A percentile compares a stretch with the other conserved stretches of the same genome.
Evolutionary conservation across 140 eudicot species (phyloP).

Genomic region (Cichorium intybus): DNA sequence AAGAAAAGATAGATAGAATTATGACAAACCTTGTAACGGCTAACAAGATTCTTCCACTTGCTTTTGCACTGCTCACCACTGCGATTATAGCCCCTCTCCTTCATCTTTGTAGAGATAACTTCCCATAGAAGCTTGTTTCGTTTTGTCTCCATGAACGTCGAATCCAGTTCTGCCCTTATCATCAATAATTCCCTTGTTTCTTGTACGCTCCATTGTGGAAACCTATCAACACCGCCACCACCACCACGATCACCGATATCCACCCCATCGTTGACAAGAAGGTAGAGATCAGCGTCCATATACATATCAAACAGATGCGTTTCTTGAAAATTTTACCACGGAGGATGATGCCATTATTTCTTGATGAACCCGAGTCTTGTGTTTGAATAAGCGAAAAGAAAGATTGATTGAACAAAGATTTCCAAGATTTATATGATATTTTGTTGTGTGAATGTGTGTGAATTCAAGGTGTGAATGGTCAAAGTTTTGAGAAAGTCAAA

Average conservation of each 20-base stretch:
- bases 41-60: conserved; percentile 95
- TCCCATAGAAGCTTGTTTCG: conserved; percentile 88
- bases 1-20: background rate
- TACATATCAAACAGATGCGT: background rate
- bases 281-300: conserved; percentile 39
- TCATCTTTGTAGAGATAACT: conserved; percentile 65
- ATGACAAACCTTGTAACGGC: conserved; percentile 67
- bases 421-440: conserved; percentile 21
- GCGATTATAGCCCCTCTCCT: conserved; percentile 72
- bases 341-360: background rate
- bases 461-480: conserved; percentile 9
- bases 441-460: background rate
- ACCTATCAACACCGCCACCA: conserved; percentile 48
- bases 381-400: conserved; percentile 4
- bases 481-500: background rate
- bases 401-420: conserved; percentile 9
- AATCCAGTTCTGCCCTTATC: conserved; percentile 73
- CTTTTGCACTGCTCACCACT: conserved; percentile 93
- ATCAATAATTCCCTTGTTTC: conserved; percentile 79
- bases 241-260: conserved; percentile 1
- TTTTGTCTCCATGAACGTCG: conserved; percentile 76
- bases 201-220: conserved; percentile 90
- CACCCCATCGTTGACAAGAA: conserved; percentile 31
- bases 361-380: background rate
- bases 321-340: background rate